A percentile compares a stretch with the other conserved stretches of the same genome.
phyloP scores from a whole-genome alignment of 352 stramenopile species.

The Globisporangium echinulatum region DNA sequence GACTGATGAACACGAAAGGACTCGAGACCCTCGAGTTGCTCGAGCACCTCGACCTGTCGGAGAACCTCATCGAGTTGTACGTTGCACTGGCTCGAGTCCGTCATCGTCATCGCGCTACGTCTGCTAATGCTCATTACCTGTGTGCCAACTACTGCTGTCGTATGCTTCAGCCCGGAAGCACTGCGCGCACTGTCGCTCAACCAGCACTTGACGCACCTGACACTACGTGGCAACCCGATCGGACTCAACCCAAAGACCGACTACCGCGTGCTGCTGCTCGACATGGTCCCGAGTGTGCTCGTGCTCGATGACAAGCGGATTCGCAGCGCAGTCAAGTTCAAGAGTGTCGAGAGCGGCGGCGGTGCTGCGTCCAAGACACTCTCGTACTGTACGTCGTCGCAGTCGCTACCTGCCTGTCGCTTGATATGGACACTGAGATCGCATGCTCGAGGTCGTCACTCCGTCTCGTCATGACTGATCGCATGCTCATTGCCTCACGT shows the following conservation, averaged over 20 bases:
- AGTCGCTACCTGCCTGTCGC: too few relatives aligned
- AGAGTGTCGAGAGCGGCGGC: constrained; percentile 16
- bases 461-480: too few relatives aligned
- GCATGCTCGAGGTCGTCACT: too few relatives aligned
- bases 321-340: constrained; percentile 37
- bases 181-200: constrained; percentile 60
- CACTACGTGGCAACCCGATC: constrained; percentile 60
- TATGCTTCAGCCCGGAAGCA: constrained; percentile 38
- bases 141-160: not conserved
- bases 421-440: too few relatives aligned
- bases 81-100: constrained; percentile 2
- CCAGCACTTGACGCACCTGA: constrained; percentile 60
- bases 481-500: not conserved
- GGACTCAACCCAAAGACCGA: constrained; percentile 40
- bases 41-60: constrained; percentile 60
- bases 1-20: constrained; percentile 49
- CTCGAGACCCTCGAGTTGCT: constrained; percentile 58
- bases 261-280: constrained; percentile 59
- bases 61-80: constrained; percentile 76
- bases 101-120: not conserved
- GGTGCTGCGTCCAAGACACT: constrained; percentile 38
- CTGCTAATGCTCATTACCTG: not conserved
- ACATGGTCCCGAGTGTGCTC: constrained; percentile 68
- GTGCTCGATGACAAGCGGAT: constrained; percentile 79
- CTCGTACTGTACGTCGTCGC: constrained; percentile 52